Percentiles rank a stretch among this genome's conserved stretches.
Evolutionary conservation across 768 basidiomycete genomes (phyloP).

Genomic region (Pleurotus ostreatus): DNA sequence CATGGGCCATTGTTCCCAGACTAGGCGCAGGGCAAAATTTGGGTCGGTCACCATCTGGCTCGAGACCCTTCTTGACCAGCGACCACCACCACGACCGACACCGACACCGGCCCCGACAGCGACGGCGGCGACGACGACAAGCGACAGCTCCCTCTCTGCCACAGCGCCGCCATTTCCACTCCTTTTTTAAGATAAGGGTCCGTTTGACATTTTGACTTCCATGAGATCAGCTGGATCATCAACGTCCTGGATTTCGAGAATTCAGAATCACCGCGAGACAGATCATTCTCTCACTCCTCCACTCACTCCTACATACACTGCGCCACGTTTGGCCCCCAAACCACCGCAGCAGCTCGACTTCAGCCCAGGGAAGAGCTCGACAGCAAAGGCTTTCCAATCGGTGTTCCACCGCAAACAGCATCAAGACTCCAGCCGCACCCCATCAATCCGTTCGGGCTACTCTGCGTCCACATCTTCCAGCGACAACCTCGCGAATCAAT

Average conservation of each 20-base stretch:
- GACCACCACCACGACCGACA: too few relatives aligned
- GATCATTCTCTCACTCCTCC: conserved; percentile 34
- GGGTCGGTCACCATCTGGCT: too few relatives aligned
- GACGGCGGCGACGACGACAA: too few relatives aligned
- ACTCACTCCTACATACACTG: conserved; percentile 41
- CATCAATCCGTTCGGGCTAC: conserved; percentile 39
- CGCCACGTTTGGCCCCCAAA: conserved; percentile 32
- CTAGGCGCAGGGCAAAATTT: too few relatives aligned
- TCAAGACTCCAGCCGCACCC: conserved; percentile 19
- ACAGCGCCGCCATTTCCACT: conserved; percentile 2
- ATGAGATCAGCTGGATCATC: conserved; percentile 37
- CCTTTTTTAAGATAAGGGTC: conserved; percentile 2
- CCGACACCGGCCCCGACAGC: too few relatives aligned
- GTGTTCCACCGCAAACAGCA: conserved; percentile 45
- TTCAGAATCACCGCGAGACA: conserved; percentile 11
- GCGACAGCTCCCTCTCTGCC: not conserved
- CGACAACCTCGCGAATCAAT: conserved; percentile 25
- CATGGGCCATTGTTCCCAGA: too few relatives aligned
- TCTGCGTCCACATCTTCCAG: conserved; percentile 39
- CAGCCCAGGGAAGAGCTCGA: conserved; percentile 18
- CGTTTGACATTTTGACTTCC: conserved; percentile 14
- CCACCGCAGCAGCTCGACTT: conserved; percentile 21
- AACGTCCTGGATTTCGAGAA: conserved; percentile 36
- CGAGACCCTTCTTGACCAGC: too few relatives aligned
- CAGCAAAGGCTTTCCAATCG: conserved; percentile 43